Conservation (phyloP, 2,329 filamentous ascomycete genomes). For the Colletotrichum sidae region DNA sequence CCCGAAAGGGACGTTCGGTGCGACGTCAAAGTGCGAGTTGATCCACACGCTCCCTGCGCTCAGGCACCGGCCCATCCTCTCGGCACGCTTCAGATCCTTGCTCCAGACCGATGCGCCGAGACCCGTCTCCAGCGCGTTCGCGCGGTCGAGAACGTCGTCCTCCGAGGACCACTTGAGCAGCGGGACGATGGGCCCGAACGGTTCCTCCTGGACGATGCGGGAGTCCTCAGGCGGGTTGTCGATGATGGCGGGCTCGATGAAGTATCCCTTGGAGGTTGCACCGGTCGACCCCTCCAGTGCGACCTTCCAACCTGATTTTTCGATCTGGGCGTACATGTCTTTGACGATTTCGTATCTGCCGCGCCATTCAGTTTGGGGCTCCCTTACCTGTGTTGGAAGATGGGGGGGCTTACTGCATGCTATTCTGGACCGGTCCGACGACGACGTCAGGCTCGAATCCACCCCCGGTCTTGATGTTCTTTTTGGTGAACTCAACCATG, state of each 20-base stretch:
- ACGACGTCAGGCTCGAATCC: conserved; percentile 55
- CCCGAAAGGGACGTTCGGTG: conserved; percentile 55
- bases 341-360: conserved; percentile 57
- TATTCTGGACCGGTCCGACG: conserved; percentile 69
- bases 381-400: background rate
- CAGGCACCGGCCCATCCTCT: conserved; percentile 63
- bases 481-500: conserved; percentile 59
- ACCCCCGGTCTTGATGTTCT: conserved; percentile 56
- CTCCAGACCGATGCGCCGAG: conserved; percentile 70
- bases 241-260: conserved; percentile 67
- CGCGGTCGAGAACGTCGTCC: conserved; percentile 67
- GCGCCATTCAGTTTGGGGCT: background rate
- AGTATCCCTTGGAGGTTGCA: conserved; percentile 58
- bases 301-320: conserved; percentile 43
- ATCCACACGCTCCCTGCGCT: conserved; percentile 71
- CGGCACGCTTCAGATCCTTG: conserved; percentile 62
- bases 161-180: conserved; percentile 71
- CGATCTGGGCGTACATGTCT: conserved; percentile 61
- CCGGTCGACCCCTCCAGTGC: conserved; percentile 22
- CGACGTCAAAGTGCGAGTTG: conserved; percentile 60
- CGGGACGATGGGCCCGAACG: conserved; percentile 69
- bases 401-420: conserved; percentile 61
- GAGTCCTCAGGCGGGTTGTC: conserved; percentile 69
- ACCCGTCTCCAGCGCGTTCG: conserved; percentile 63
- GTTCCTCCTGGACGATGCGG: conserved; percentile 66